These are phyloP conservation scores for Bidens hawaiensis DNA, from an alignment of 140 eudicot species.

Conservation along the genomic window DNA sequence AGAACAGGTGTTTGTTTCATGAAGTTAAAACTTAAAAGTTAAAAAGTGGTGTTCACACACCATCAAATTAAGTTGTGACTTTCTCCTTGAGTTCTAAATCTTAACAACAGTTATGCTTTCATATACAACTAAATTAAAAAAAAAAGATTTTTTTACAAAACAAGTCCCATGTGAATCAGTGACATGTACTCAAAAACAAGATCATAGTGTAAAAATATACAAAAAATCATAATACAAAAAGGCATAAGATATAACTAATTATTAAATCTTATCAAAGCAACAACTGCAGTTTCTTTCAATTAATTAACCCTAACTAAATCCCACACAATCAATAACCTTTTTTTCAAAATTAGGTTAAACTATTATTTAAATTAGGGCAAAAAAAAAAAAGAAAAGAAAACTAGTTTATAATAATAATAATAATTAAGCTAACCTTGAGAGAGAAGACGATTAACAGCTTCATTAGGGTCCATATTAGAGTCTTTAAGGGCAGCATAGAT, in stretches of 20 bases:
- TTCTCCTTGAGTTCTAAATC: neutral
- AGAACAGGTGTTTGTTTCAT: neutral
- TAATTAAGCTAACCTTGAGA: conserved; percentile 53
- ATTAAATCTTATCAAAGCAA: neutral
- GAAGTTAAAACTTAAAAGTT: neutral
- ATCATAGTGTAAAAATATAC: neutral
- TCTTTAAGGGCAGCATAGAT: conserved; percentile 83
- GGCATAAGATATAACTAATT: no score
- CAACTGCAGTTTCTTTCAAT: neutral
- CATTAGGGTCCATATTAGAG: conserved; percentile 97
- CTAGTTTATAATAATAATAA: neutral
- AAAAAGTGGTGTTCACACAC: neutral
- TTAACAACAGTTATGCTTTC: neutral
- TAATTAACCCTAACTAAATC: no score
- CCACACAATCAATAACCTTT: neutral
- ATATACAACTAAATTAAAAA: neutral
- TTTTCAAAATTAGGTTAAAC: no score
- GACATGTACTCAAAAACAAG: neutral
- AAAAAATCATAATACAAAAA: no score
- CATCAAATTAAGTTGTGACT: neutral
- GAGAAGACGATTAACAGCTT: conserved; percentile 81
- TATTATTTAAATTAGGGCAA: neutral
- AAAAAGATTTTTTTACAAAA: neutral
- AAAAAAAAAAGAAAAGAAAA: no score
- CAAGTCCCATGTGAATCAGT: neutral